phyloP scores from a whole-genome alignment of 257 asterid species.

The Salvia rosmarinus region DNA sequence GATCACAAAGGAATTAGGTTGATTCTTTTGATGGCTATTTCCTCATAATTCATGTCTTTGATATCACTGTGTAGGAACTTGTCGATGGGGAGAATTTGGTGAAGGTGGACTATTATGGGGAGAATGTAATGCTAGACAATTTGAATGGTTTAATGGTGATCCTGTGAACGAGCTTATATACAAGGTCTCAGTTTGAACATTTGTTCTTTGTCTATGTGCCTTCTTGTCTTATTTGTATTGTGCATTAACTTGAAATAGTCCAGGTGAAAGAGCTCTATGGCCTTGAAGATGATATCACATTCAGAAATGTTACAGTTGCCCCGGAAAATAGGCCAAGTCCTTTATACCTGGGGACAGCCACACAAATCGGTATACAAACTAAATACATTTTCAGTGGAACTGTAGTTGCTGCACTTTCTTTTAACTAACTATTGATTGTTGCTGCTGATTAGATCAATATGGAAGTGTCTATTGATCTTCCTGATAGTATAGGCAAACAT shows the following conservation, averaged over 20 bases:
- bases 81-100: slow-evolving; percentile 98
- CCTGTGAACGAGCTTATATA: slow-evolving; percentile 64
- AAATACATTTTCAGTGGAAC: slow-evolving; percentile 2
- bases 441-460: slow-evolving; percentile 17
- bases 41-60: slow-evolving; percentile 28
- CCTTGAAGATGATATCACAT: slow-evolving; percentile 64
- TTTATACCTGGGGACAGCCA: slow-evolving; percentile 91
- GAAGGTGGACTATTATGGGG: slow-evolving; percentile 99
- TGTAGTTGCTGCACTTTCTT: background rate
- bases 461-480: slow-evolving; percentile 9
- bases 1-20: background rate
- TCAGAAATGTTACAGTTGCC: slow-evolving; percentile 82
- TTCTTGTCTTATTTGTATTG: background rate
- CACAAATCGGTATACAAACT: slow-evolving; percentile 77
- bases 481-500: slow-evolving; percentile 5
- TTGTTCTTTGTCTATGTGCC: slow-evolving; percentile 22
- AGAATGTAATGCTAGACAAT: slow-evolving; percentile 79
- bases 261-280: slow-evolving; percentile 97
- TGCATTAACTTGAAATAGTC: slow-evolving; percentile 35
- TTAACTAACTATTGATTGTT: background rate
- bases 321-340: slow-evolving; percentile 93
- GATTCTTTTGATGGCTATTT: slow-evolving; percentile 8
- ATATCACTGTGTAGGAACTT: slow-evolving; percentile 67
- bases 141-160: slow-evolving; percentile 88
- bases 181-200: slow-evolving; percentile 55